phyloP scores from a whole-genome alignment of 495 filamentous ascomycete species.

The Aspergillus carlsbadensis region DNA sequence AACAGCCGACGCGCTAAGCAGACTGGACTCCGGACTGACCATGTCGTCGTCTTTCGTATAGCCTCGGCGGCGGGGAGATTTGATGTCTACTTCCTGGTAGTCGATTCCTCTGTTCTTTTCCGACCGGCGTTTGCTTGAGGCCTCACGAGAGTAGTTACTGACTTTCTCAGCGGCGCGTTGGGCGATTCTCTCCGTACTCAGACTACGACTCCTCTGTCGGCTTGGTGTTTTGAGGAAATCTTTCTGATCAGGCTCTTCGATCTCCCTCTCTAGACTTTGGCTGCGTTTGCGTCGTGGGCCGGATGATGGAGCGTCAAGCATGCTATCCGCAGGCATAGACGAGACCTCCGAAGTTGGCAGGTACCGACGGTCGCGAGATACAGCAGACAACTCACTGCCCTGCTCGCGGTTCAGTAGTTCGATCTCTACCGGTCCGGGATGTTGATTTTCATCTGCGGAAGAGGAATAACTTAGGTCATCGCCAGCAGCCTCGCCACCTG shows the following conservation, averaged over 20 bases:
- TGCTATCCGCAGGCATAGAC: slow-evolving; percentile 85
- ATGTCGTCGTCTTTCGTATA: slow-evolving; percentile 65
- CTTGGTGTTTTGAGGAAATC: slow-evolving; percentile 65
- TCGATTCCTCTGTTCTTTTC: slow-evolving; percentile 64
- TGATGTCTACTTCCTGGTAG: slow-evolving; percentile 52
- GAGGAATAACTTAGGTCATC: slow-evolving; percentile 62
- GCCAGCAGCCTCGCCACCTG: slow-evolving; percentile 36
- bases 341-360: slow-evolving; percentile 78
- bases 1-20: slow-evolving; percentile 67
- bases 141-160: slow-evolving; percentile 48
- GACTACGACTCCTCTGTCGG: slow-evolving; percentile 65
- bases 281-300: slow-evolving; percentile 55
- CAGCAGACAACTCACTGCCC: slow-evolving; percentile 57
- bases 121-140: slow-evolving; percentile 48
- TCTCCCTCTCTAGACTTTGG: slow-evolving; percentile 53
- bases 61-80: slow-evolving; percentile 60
- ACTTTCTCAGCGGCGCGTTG: slow-evolving; percentile 71
- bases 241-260: slow-evolving; percentile 37
- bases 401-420: slow-evolving; percentile 67
- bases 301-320: slow-evolving; percentile 67
- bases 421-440: slow-evolving; percentile 78
- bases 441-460: slow-evolving; percentile 72
- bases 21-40: slow-evolving; percentile 68
- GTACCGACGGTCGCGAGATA: slow-evolving; percentile 60
- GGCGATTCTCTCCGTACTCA: slow-evolving; percentile 71